Conservation (phyloP, 345 rosid genomes). For the Salix suchowensis region DNA sequence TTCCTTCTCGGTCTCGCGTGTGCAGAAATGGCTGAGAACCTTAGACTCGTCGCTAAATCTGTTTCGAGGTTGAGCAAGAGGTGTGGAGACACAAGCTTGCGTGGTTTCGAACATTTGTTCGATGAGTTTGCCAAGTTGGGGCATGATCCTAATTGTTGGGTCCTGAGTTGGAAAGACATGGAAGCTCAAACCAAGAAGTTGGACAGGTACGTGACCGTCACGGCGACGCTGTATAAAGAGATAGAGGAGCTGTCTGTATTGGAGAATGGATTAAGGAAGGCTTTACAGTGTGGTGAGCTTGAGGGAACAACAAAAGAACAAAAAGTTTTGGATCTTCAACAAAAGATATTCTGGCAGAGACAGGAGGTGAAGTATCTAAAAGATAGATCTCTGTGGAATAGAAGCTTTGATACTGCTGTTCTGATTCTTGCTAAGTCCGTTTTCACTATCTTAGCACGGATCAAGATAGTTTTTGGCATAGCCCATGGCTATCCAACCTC, state of each 20-base stretch:
- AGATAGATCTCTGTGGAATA: conserved; percentile 82
- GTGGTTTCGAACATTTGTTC: conserved; percentile 44
- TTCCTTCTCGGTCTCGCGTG: conserved; percentile 79
- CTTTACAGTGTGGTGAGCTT: conserved; percentile 22
- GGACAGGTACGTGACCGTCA: conserved; percentile 64
- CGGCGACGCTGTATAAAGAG: conserved; percentile 65
- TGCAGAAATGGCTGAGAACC: conserved; percentile 70
- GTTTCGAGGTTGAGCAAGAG: conserved; percentile 55
- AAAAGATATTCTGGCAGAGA: conserved; percentile 56
- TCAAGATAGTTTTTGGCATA: conserved; percentile 67
- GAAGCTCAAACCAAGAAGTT: conserved; percentile 64
- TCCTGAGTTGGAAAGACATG: conserved; percentile 53
- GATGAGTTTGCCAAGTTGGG: conserved; percentile 66
- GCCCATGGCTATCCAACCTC: conserved; percentile 40
- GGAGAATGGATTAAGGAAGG: conserved; percentile 54
- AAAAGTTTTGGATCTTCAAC: conserved; percentile 61
- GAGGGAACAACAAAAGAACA: conserved; percentile 37
- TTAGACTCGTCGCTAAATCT: conserved; percentile 49
- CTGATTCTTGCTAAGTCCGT: conserved; percentile 51
- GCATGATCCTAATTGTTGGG: conserved; percentile 59
- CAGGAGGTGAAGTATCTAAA: conserved; percentile 75
- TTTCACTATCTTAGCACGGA: conserved; percentile 70
- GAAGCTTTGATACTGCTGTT: conserved; percentile 65
- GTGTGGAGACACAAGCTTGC: conserved; percentile 45
- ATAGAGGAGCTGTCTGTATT: conserved; percentile 68